Percentiles rank a stretch among this genome's conserved stretches.
phyloP scores from a whole-genome alignment of 192 early-diverging fungal genomes.

The Coemansia sp. region DNA sequence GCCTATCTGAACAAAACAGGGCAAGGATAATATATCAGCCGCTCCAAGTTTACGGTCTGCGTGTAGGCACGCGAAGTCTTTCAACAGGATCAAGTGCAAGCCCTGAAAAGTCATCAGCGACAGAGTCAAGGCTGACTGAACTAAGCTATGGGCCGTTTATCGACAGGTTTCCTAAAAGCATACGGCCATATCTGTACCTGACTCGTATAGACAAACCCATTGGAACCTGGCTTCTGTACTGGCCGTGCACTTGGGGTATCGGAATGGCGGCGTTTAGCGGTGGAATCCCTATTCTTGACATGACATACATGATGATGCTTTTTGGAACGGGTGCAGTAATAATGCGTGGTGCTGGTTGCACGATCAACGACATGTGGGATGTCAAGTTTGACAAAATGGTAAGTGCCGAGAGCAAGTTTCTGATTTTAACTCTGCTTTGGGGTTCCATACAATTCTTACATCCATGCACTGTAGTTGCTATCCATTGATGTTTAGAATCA shows the following conservation, averaged over 20 bases:
- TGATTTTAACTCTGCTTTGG: background rate
- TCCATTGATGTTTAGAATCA: background rate
- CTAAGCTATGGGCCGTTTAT: constrained; percentile 55
- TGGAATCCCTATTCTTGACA: constrained; percentile 56
- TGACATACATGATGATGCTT: constrained; percentile 69
- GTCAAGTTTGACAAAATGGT: constrained; percentile 78
- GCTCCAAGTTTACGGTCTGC: background rate
- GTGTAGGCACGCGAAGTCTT: background rate
- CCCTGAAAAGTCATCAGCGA: background rate
- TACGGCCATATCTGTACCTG: constrained; percentile 75
- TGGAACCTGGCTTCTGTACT: constrained; percentile 89
- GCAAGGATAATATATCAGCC: background rate
- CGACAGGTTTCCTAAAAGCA: constrained; percentile 57
- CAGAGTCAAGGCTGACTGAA: background rate
- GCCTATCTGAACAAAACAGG: background rate
- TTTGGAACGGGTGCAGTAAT: constrained; percentile 86
- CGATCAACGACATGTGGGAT: constrained; percentile 98
- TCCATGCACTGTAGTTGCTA: background rate
- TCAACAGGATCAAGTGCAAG: background rate
- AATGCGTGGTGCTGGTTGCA: constrained; percentile 97
- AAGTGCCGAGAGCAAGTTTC: background rate
- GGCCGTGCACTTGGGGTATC: constrained; percentile 88
- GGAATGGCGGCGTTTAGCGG: constrained; percentile 67
- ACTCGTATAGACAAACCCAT: constrained; percentile 88
- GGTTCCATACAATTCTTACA: background rate